phyloP scores from a whole-genome alignment of 2,329 filamentous ascomycete genomes.

The Achaetomium macrosporum region DNA sequence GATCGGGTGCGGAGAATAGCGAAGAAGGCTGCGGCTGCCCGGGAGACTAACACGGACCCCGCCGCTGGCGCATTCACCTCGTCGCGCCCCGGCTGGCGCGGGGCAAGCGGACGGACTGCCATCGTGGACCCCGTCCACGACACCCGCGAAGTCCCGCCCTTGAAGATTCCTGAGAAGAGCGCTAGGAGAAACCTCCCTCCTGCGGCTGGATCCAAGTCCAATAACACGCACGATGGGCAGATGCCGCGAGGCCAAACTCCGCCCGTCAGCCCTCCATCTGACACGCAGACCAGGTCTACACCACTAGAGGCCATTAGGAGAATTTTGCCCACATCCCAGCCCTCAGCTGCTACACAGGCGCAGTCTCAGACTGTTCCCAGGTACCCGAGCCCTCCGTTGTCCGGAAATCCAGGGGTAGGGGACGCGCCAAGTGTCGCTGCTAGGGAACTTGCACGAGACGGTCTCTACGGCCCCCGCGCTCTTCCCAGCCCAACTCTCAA shows the following conservation, averaged over 20 bases:
- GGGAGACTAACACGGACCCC: slow-evolving; percentile 27
- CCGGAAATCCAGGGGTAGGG: slow-evolving; percentile 25
- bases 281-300: slow-evolving; percentile 23
- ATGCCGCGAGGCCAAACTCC: slow-evolving; percentile 25
- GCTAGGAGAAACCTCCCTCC: slow-evolving; percentile 36
- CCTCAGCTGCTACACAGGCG: slow-evolving; percentile 19
- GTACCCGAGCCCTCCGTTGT: slow-evolving; percentile 36
- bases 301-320: slow-evolving; percentile 30
- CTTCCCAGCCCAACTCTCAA: slow-evolving; percentile 13
- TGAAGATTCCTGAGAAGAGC: slow-evolving; percentile 49
- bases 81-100: slow-evolving; percentile 60
- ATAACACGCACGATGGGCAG: slow-evolving; percentile 10
- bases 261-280: slow-evolving; percentile 30
- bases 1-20: slow-evolving; percentile 41
- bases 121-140: slow-evolving; percentile 61
- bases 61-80: slow-evolving; percentile 33
- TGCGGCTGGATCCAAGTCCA: slow-evolving; percentile 16
- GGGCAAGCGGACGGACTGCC: slow-evolving; percentile 61
- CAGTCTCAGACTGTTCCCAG: slow-evolving; percentile 19
- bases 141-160: slow-evolving; percentile 48
- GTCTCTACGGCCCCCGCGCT: slow-evolving; percentile 9
- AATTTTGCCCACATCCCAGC: slow-evolving; percentile 32
- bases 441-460: slow-evolving; percentile 21
- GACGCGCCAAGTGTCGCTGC: slow-evolving; percentile 23
- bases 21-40: slow-evolving; percentile 25